Conservation (phyloP, 805 yeast genomes). For the Saccharomyces eubayanus region DNA sequence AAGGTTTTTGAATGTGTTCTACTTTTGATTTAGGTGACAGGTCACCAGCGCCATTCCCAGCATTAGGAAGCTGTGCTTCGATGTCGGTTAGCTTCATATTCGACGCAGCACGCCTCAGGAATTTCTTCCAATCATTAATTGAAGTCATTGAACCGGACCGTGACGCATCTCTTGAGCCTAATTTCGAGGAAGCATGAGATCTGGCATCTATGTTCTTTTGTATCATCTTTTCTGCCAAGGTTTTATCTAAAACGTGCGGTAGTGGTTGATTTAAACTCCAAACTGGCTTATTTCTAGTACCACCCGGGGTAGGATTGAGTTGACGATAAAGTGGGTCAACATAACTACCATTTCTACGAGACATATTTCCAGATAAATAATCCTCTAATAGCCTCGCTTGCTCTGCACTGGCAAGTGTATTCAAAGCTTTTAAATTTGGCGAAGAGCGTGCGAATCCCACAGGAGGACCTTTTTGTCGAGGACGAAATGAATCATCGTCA, state of each 20-base stretch:
- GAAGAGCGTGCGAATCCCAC: slow-evolving; percentile 10
- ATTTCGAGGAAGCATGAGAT: slow-evolving; percentile 10
- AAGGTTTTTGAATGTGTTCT: not conserved
- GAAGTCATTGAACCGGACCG: slow-evolving; percentile 12
- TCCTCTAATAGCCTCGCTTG: slow-evolving; percentile 6
- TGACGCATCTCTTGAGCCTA: slow-evolving; percentile 9
- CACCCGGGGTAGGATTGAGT: slow-evolving; percentile 6
- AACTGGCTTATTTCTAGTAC: slow-evolving; percentile 9
- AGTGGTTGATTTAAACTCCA: slow-evolving; percentile 17
- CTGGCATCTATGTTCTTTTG: slow-evolving; percentile 10
- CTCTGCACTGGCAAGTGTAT: slow-evolving; percentile 4
- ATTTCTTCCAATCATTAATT: slow-evolving; percentile 11
- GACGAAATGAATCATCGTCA: not conserved
- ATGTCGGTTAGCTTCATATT: slow-evolving; percentile 8
- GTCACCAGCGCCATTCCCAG: not conserved
- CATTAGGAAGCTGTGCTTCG: slow-evolving; percentile 9
- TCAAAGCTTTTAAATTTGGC: slow-evolving; percentile 10
- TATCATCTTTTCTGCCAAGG: slow-evolving; percentile 9
- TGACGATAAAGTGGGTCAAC: slow-evolving; percentile 15
- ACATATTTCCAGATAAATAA: not conserved
- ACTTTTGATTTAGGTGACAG: not conserved
- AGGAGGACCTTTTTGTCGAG: not conserved
- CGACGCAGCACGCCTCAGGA: slow-evolving; percentile 9
- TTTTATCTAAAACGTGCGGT: slow-evolving; percentile 13
- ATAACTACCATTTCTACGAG: slow-evolving; percentile 5